Evolutionary conservation across 2,329 filamentous ascomycete species (phyloP), one percentile per base, ranked within the genome.

Genomic region (Venturia asperata): DNA sequence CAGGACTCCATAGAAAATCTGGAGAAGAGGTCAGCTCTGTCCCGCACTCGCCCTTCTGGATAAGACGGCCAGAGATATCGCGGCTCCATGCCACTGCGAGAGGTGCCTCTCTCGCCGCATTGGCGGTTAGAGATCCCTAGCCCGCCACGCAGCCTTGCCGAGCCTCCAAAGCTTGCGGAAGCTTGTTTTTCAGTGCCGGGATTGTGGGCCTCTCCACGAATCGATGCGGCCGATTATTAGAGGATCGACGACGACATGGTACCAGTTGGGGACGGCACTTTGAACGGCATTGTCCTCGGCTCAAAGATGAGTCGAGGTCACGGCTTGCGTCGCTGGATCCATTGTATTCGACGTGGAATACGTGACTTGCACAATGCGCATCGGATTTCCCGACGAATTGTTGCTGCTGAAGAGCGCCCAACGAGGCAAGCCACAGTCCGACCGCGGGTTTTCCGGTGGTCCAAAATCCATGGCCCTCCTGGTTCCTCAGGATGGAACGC

Each of bases 91-190:
- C 27, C 37, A 17, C 52, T 58, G 24, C 37, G 30, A 19, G 52
- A 13, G 13, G 37, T 34, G 11, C 2, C 5, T 37, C n/a, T 37
- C 10, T n/a, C 52, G 37, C 37, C n/a, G 52, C 52, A 56, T 21
- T 9, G 47, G 11, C 21, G 21, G 47, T 52, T 15, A 52, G 3
- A 58, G 30, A 27, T 58, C 27, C 10, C 17, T 47, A 47, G 45
- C 21, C 2, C 6, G 45, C 45, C 30, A 21, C 27, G 49, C 49
- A 56, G 49, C 49, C 49, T 34, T 37, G 17, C 30, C 52, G 30
- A 58, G 15, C 52, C 30, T 19, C 52, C n/a, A 58, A 58, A 37
- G 30, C 52, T 58, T 58, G 9, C 52, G 52, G 9, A 58, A 37
- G 27, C 30, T 58, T 39, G 52, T 58, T 58, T n/a, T 30, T 34